Base-by-base conservation (phyloP, 176 grass and related monocot species). In the Oryza glumipatula region DNA sequence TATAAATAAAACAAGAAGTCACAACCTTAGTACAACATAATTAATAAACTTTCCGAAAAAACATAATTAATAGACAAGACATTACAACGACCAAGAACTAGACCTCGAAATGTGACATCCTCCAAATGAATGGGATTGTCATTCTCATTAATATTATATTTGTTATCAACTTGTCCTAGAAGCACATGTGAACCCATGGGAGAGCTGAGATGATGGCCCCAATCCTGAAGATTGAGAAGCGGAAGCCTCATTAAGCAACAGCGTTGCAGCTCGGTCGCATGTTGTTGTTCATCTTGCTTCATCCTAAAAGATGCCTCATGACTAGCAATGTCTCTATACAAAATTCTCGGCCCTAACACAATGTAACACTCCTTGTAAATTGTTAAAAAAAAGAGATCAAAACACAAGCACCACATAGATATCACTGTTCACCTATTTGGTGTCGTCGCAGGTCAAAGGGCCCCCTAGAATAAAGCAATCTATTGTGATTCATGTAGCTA, bases 251-350 rank as follows among this genome's bases (percentile, higher is more conserved):
- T 88, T 87, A 94, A 90, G 28, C 92, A 85, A 39, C 92, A 70
- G 7, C 84, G 68, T 33, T 92, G 86, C 70, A 93, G 43, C 78
- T 97, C 95, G 5, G 74, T 78, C 19, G 82, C 90, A 36, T 92
- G 92, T 45, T 94, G 89, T 77, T 88, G 89, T 72, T 93, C 90
- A 33, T 97, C 86, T 9, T 93, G 79, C 47, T 93, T 94, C 82
- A 90, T 97, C 68, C 82, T 89, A 76, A 94, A 44, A 12, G 93
- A 88, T 10, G 82, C 79, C 68, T 94, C 95, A 28, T 88, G 95
- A 68, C 43, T 84, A 28, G 74, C 82, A 32, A 69, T 82, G 36
- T 65, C 89, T 2, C 84, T 79, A 0, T 84, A 79, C 81, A 94
- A 67, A 84, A 93, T 93, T 24, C 92, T 88, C 16, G 86, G 64